phyloP scores from a whole-genome alignment of 257 asterid genomes.

The Marsdenia floribunda region DNA sequence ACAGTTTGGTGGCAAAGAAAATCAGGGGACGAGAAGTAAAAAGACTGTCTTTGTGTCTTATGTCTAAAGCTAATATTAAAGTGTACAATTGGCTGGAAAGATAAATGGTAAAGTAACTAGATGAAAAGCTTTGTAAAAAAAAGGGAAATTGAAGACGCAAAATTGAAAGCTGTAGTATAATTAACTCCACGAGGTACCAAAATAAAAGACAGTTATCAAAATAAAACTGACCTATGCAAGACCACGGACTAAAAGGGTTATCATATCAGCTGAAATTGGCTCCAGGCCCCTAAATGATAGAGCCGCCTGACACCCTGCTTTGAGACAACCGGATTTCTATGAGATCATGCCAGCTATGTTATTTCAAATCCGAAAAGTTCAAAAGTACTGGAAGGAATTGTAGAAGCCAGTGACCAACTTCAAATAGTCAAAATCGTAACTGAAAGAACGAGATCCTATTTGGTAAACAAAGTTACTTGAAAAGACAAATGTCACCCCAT shows the following conservation, averaged over 20 bases:
- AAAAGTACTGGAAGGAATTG: conserved; percentile 45
- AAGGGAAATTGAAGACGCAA: conserved; percentile 31
- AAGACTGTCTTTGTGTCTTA: neutral
- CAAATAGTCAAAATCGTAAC: conserved; percentile 30
- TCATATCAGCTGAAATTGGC: conserved; percentile 81
- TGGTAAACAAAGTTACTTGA: conserved; percentile 34
- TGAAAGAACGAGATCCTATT: conserved; percentile 5
- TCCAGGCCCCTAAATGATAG: conserved; percentile 86
- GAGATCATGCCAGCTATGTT: conserved; percentile 40
- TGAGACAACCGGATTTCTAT: conserved; percentile 80
- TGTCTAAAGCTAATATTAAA: conserved; percentile 4
- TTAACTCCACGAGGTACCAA: conserved; percentile 43
- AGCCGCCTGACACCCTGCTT: conserved; percentile 94
- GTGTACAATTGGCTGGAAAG: conserved; percentile 29
- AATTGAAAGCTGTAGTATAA: conserved; percentile 25
- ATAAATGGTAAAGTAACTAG: conserved; percentile 30
- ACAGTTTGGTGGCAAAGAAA: neutral
- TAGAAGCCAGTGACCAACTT: conserved; percentile 40
- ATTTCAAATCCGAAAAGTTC: conserved; percentile 20
- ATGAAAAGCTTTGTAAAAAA: conserved; percentile 32
- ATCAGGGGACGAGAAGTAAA: conserved; percentile 8
- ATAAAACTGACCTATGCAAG: conserved; percentile 86
- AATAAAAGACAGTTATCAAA: conserved; percentile 44
- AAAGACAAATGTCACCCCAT: conserved; percentile 29
- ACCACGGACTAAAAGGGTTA: conserved; percentile 78